A percentile compares a stretch with the other conserved stretches of the same genome.
Evolutionary conservation across 352 stramenopile species (phyloP).

Genomic region (Globisporangium spinosum): DNA sequence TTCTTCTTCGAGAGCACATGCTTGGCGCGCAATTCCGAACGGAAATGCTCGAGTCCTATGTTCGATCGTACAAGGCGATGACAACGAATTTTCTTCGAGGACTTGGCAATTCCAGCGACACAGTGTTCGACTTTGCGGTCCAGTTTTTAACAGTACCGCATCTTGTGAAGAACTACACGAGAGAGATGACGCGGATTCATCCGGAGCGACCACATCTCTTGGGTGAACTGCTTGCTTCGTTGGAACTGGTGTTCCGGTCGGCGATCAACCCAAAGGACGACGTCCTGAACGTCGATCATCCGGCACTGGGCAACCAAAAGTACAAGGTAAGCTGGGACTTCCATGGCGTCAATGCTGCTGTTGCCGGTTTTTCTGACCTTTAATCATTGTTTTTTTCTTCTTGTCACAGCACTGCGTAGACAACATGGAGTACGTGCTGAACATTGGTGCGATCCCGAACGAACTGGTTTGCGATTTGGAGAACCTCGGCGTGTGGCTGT

Average conservation of each 20-base stretch:
- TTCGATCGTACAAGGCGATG: constrained; percentile 64
- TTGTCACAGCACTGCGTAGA: constrained; percentile 74
- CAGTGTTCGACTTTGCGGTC: constrained; percentile 87
- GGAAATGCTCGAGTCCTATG: constrained; percentile 75
- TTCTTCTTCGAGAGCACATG: constrained; percentile 74
- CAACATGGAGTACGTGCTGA: constrained; percentile 86
- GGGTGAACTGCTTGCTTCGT: constrained; percentile 49
- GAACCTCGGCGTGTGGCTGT: constrained; percentile 73
- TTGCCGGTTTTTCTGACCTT: background rate
- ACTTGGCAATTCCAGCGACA: constrained; percentile 78
- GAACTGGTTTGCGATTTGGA: constrained; percentile 71
- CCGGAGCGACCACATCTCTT: constrained; percentile 59
- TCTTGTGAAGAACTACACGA: constrained; percentile 75
- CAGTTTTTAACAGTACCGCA: constrained; percentile 84
- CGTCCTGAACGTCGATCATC: constrained; percentile 67
- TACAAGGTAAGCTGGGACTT: constrained; percentile 64
- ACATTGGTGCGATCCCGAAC: constrained; percentile 67
- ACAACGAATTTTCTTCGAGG: constrained; percentile 76
- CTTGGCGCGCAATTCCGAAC: constrained; percentile 66
- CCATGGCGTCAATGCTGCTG: background rate
- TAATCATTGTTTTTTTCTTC: constrained; percentile 8
- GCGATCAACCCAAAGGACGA: constrained; percentile 39
- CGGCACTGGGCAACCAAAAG: constrained; percentile 77
- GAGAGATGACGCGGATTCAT: constrained; percentile 42
- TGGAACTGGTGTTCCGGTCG: constrained; percentile 61